Percentiles rank a stretch among this genome's conserved stretches.
Conservation (phyloP, 2,329 filamentous ascomycete species). For the Xylariales sp. region DNA sequence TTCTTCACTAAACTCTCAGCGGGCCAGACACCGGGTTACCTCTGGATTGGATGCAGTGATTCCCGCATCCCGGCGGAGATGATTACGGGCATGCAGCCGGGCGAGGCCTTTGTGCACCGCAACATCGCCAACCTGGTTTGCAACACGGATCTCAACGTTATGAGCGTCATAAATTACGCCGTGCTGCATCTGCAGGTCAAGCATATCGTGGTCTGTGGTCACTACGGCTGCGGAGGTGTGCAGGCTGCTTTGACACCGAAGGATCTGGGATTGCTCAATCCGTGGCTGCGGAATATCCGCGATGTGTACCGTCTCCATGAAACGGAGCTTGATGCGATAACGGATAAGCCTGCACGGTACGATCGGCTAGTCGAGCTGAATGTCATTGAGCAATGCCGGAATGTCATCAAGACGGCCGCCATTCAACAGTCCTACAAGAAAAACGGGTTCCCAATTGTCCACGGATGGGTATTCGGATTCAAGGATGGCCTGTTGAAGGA, state of each 20-base stretch:
- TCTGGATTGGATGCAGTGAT: constrained; percentile 91
- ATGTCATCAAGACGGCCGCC: constrained; percentile 72
- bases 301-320: constrained; percentile 71
- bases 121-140: constrained; percentile 90
- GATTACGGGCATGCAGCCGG: constrained; percentile 76
- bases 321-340: constrained; percentile 61
- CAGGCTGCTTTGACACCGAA: constrained; percentile 69
- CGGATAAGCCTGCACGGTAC: constrained; percentile 55
- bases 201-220: constrained; percentile 74
- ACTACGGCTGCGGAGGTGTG: constrained; percentile 74
- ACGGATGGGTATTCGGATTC: constrained; percentile 71
- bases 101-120: constrained; percentile 89
- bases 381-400: constrained; percentile 71
- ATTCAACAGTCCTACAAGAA: constrained; percentile 67
- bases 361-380: constrained; percentile 78
- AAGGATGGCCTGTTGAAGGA: constrained; percentile 63
- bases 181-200: constrained; percentile 76
- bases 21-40: constrained; percentile 66
- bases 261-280: constrained; percentile 66
- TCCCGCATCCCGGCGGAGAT: constrained; percentile 88
- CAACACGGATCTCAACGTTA: constrained; percentile 73
- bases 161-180: constrained; percentile 82
- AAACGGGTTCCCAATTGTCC: constrained; percentile 63
- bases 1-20: constrained; percentile 62
- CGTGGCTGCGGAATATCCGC: constrained; percentile 69